Conservation (phyloP, 2,329 filamentous ascomycete genomes). For the Cytospora piceae region DNA sequence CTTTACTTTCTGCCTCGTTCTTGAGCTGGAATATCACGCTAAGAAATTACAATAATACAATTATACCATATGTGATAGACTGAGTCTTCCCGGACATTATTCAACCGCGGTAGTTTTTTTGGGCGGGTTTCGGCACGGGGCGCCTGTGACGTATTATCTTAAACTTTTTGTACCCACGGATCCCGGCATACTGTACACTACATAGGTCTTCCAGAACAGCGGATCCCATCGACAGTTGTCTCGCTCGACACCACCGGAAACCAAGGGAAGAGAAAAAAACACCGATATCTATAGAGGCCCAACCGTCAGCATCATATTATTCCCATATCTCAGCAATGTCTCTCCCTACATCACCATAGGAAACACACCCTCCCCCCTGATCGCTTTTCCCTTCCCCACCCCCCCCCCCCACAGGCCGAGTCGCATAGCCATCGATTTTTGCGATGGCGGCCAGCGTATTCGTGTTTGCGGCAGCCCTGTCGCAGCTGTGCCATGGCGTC, state of each 20-base stretch:
- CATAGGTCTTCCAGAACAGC: too few species aligned
- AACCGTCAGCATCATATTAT: not conserved
- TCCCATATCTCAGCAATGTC: not conserved
- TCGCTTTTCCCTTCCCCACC: not conserved
- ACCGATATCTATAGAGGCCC: not conserved
- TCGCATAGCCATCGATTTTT: not conserved
- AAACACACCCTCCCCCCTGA: too few species aligned
- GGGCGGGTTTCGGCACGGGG: not conserved
- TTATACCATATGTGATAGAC: too few species aligned
- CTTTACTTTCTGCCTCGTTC: too few species aligned
- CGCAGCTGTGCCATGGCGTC: slow-evolving; percentile 39
- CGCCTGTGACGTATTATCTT: not conserved
- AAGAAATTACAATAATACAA: too few species aligned
- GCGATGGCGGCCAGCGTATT: slow-evolving; percentile 26
- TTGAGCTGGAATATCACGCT: too few species aligned
- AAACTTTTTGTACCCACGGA: too few species aligned
- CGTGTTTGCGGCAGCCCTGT: slow-evolving; percentile 32
- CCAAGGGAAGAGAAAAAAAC: not conserved
- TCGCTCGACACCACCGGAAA: not conserved
- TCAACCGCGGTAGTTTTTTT: not conserved
- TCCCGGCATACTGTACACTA: too few species aligned
- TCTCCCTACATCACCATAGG: not conserved
- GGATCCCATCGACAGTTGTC: too few species aligned
- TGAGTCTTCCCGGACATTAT: not conserved
- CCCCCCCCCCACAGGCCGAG: not conserved